Conservation (phyloP, 2,329 filamentous ascomycete species). For the Xylariaceae sp. region DNA sequence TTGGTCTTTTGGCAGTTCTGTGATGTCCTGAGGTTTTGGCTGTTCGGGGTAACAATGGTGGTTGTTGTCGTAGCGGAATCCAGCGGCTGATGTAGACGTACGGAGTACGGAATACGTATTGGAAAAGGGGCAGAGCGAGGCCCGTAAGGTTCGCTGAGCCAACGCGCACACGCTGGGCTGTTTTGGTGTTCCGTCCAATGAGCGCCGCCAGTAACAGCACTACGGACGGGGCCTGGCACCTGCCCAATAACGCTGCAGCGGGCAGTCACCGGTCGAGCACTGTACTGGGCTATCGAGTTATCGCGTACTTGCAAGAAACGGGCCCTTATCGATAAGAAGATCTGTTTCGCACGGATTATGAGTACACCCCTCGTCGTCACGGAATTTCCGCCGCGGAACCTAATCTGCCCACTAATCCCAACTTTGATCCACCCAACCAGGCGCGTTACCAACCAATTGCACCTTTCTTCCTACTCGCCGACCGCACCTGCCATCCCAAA, state of each 20-base stretch:
- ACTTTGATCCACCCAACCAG: no score
- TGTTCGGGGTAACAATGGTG: not conserved
- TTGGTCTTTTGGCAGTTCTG: slow-evolving; percentile 2
- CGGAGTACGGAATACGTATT: not conserved
- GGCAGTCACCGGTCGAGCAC: no score
- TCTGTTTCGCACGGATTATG: not conserved
- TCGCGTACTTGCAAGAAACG: not conserved
- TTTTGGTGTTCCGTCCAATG: slow-evolving; percentile 16
- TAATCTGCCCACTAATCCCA: not conserved
- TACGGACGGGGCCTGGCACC: not conserved
- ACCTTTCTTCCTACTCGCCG: no score
- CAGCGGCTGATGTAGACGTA: not conserved
- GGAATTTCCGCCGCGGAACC: not conserved
- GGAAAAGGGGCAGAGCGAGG: slow-evolving; percentile 23
- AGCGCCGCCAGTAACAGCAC: not conserved
- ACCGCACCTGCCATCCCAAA: no score
- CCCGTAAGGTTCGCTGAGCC: slow-evolving; percentile 19
- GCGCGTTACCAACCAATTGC: no score
- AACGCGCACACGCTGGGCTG: slow-evolving; percentile 21
- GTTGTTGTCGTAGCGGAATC: slow-evolving; percentile 7
- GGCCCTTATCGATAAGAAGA: slow-evolving; percentile 8
- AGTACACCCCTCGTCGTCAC: no score
- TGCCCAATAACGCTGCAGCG: no score
- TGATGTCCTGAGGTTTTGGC: slow-evolving; percentile 4
- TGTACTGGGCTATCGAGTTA: not conserved